These are phyloP conservation scores for Neobulgaria alba DNA, from an alignment of 2,329 filamentous ascomycete genomes.

Conservation along the genomic window DNA sequence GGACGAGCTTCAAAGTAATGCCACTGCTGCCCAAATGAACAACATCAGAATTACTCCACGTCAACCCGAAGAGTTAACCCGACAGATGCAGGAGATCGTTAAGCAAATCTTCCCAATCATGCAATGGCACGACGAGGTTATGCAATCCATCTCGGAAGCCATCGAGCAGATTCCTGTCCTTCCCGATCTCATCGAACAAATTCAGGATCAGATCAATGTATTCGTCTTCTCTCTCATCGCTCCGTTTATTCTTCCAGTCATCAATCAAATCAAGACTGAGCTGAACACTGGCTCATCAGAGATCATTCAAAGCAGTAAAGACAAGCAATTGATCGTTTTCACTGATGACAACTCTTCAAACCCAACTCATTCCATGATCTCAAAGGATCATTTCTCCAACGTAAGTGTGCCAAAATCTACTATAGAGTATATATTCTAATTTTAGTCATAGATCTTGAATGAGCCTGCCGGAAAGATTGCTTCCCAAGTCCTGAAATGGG, in stretches of 20 bases:
- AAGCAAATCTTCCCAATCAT: constrained; percentile 82
- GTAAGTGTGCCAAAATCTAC: constrained; percentile 9
- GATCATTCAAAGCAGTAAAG: constrained; percentile 75
- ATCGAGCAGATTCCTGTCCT: constrained; percentile 81
- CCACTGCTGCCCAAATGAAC: constrained; percentile 65
- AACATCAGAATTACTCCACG: constrained; percentile 66
- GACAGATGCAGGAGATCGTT: constrained; percentile 65
- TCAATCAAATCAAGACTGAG: constrained; percentile 79
- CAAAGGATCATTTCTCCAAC: constrained; percentile 78
- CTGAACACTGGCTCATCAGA: constrained; percentile 78
- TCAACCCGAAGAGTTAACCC: constrained; percentile 75
- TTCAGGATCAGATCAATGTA: constrained; percentile 78
- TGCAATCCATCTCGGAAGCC: constrained; percentile 68
- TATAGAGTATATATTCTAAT: constrained; percentile 24
- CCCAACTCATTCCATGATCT: constrained; percentile 91
- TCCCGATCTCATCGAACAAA: constrained; percentile 74
- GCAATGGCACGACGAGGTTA: constrained; percentile 81
- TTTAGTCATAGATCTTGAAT: constrained; percentile 52
- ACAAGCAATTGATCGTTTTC: constrained; percentile 83
- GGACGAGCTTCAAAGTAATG: constrained; percentile 70
- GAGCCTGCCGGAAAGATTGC: constrained; percentile 80
- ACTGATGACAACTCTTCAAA: constrained; percentile 66
- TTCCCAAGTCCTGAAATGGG: constrained; percentile 71
- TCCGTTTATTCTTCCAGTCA: constrained; percentile 78
- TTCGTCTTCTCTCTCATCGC: constrained; percentile 91